Base-by-base conservation (phyloP, 1,284 basidiomycete species). In the Boletus albobrunnescens region DNA sequence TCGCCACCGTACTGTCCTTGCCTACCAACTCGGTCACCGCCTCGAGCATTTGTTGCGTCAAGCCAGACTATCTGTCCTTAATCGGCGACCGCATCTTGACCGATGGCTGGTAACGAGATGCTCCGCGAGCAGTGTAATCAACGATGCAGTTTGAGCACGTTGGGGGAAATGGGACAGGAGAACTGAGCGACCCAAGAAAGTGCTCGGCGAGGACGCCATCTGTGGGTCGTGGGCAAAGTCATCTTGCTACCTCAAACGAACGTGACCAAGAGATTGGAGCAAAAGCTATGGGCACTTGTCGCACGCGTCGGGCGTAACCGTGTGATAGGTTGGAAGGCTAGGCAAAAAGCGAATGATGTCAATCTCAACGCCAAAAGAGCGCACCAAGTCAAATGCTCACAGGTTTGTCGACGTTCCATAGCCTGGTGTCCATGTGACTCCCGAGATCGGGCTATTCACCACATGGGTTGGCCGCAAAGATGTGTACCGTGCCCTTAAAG, bases 401-500 rank as follows among this genome's bases (percentile, higher is more conserved):
- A 47, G 76, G 56, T 42, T 74, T 72, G 8, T 67, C 63, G 2
- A 71, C 66, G 55, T 90, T 87, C 59, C 71, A 61, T 0, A 87
- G 78, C 58, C 68, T 72, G 3, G 75, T 74, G 28, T 77, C 71
- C 30, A 82, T 60, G 68, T 91, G 87, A 47, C 82, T 85, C n/a
- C 63, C 59, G 8, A 77, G 68, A 60, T 87, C 79, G 0, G 85
- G 73, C 42, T 71, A 72, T 3, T 91, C 88, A 1, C 88, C 89
- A 46, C 81, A 81, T 0, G 88, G 87, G 58, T 87, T 84, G 17
- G 85, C 71, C 9, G 86, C 79, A 61, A 89, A 93, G 0, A 92
- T 67, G 67, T 94, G 87, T 33, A 83, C 62, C 0, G 79, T 84
- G 38, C 82, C 64, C 55, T 82, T 81, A 57, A 71, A n/a, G 60